These are phyloP conservation scores for Entomortierella chlamydospora DNA, from an alignment of 192 early-diverging fungal species.

Conservation along the genomic window DNA sequence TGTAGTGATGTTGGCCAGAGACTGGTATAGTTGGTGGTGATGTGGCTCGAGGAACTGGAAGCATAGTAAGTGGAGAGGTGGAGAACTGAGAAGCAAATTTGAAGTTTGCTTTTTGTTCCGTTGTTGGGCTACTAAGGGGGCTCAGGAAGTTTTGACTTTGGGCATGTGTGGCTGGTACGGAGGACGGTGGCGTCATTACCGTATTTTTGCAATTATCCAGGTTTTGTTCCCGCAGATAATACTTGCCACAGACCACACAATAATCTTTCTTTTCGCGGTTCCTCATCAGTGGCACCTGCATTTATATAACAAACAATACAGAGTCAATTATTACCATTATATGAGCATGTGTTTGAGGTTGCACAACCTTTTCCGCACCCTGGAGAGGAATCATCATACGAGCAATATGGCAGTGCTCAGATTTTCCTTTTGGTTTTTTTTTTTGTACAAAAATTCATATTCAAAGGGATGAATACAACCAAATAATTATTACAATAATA, in stretches of 20 bases:
- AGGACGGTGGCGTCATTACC: not conserved
- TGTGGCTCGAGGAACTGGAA: not conserved
- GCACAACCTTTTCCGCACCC: no score
- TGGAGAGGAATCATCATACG: no score
- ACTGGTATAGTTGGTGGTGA: not conserved
- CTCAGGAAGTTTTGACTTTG: no score
- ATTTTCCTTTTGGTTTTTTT: not conserved
- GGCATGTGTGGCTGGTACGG: not conserved
- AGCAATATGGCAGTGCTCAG: not conserved
- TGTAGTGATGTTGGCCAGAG: not conserved
- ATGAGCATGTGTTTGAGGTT: not conserved
- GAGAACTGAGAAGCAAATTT: slow-evolving; percentile 3
- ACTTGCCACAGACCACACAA: slow-evolving; percentile 34
- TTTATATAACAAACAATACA: not conserved
- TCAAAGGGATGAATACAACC: no score
- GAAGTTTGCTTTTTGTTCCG: not conserved
- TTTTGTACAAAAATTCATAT: no score
- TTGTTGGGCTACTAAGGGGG: no score
- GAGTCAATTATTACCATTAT: not conserved
- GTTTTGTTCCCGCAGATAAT: slow-evolving; percentile 1
- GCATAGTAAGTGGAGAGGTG: slow-evolving; percentile 1
- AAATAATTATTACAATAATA: not conserved
- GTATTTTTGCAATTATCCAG: slow-evolving; percentile 8
- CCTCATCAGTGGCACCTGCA: slow-evolving; percentile 39
- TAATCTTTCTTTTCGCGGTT: slow-evolving; percentile 40